These are phyloP conservation scores for Clausena lansium DNA, from an alignment of 345 rosid genomes.

Conservation along the genomic window DNA sequence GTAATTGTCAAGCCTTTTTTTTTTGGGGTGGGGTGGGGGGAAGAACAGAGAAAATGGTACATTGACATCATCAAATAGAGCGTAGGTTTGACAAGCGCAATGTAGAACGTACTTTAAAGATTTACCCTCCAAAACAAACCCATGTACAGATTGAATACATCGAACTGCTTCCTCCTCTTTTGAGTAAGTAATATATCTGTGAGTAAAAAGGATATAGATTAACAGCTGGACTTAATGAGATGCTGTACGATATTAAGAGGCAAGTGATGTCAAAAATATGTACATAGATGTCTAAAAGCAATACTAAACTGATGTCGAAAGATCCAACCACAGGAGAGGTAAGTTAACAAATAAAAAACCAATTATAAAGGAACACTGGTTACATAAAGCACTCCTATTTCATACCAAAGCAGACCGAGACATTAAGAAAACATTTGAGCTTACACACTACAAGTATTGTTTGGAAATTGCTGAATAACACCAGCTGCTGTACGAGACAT, in stretches of 20 bases:
- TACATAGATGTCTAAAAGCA: not conserved
- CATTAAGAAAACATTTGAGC: conserved; percentile 19
- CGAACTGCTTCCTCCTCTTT: conserved; percentile 92
- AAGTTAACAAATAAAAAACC: not conserved
- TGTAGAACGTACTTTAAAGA: conserved; percentile 47
- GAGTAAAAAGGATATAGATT: not conserved
- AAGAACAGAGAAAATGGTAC: not conserved
- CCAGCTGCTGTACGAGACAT: conserved; percentile 93
- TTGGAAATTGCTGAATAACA: conserved; percentile 77
- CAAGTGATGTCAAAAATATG: not conserved
- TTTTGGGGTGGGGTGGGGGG: too few relatives aligned
- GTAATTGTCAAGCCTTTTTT: not conserved
- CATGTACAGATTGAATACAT: conserved; percentile 90
- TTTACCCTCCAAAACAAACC: conserved; percentile 85
- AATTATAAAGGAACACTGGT: not conserved
- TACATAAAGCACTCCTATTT: not conserved
- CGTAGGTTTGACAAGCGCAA: not conserved
- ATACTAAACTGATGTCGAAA: not conserved
- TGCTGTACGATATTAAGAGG: not conserved
- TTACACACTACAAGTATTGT: conserved; percentile 92
- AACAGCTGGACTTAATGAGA: not conserved
- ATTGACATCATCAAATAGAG: not conserved
- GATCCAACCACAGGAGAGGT: not conserved
- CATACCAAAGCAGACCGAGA: not conserved
- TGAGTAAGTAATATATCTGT: conserved; percentile 77